These are phyloP conservation scores for Hypoxylon rickii DNA, from an alignment of 495 filamentous ascomycete species.

Conservation along the genomic window DNA sequence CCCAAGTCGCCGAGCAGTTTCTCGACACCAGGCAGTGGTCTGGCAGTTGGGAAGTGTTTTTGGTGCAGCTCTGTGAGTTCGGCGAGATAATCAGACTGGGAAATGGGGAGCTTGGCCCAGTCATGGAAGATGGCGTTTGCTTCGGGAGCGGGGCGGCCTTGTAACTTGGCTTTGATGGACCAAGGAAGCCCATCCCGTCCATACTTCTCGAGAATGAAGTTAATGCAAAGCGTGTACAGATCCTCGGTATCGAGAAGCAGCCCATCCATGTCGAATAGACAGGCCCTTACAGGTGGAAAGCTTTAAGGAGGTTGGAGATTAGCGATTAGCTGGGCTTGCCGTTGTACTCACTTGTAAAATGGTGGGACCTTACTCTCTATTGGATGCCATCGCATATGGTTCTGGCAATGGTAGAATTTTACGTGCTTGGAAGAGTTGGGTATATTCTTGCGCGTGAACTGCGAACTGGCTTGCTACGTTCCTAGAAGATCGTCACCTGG, in stretches of 20 bases:
- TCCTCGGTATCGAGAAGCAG: conserved; percentile 94
- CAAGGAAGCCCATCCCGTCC: conserved; percentile 77
- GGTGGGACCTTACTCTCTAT: conserved; percentile 44
- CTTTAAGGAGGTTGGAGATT: conserved; percentile 43
- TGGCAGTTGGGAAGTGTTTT: conserved; percentile 70
- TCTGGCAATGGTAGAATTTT: not conserved
- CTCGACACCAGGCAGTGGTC: conserved; percentile 78
- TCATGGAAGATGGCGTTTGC: conserved; percentile 58
- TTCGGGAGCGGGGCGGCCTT: conserved; percentile 83
- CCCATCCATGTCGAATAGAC: conserved; percentile 99
- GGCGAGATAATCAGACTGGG: conserved; percentile 62
- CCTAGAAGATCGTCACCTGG: no score
- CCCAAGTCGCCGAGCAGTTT: conserved; percentile 64
- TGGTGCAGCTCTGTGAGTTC: conserved; percentile 65
- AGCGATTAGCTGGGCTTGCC: conserved; percentile 5
- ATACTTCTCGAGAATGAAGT: conserved; percentile 76
- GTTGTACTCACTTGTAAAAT: not conserved
- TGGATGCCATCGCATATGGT: conserved; percentile 43
- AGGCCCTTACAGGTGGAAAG: conserved; percentile 81
- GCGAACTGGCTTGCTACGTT: no score
- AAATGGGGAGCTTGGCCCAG: conserved; percentile 88
- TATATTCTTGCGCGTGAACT: no score
- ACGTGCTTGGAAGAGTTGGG: not conserved
- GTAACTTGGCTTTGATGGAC: conserved; percentile 90
- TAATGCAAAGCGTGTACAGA: conserved; percentile 82